A percentile compares a stretch with the other conserved stretches of the same genome.
Evolutionary conservation across 2,329 filamentous ascomycete species (phyloP).

Genomic region (Fusarium scirpi): DNA sequence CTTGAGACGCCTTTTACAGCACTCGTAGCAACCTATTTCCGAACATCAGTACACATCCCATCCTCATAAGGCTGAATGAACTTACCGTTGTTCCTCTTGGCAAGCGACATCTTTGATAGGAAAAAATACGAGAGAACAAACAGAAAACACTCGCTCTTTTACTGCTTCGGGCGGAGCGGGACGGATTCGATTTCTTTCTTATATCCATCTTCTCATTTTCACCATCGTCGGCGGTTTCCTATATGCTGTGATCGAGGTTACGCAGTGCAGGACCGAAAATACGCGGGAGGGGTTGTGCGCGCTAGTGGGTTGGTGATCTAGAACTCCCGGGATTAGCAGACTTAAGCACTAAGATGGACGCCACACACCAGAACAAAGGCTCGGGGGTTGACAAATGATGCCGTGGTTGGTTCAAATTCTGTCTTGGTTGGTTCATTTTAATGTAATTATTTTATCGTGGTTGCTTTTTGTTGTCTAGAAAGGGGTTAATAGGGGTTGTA

Average conservation of each 20-base stretch:
- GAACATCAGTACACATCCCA: neutral
- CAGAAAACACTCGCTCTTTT: neutral
- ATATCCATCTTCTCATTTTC: neutral
- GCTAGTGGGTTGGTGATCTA: neutral
- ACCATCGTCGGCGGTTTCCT: neutral
- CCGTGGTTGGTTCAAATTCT: neutral
- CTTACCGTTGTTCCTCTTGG: constrained; percentile 46
- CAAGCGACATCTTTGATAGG: constrained; percentile 42
- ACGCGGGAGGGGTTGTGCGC: neutral
- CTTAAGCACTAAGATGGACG: neutral
- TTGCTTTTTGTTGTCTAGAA: neutral
- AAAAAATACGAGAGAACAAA: neutral
- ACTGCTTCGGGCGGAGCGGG: neutral
- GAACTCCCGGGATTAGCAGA: neutral
- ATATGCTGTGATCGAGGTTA: neutral
- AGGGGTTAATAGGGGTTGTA: too few species aligned
- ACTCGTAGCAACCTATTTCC: constrained; percentile 53
- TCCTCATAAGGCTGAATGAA: neutral
- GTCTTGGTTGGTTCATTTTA: too few species aligned
- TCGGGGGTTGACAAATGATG: neutral
- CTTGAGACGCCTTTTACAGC: constrained; percentile 53
- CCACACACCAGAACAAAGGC: neutral
- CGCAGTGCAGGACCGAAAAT: neutral
- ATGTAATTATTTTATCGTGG: neutral
- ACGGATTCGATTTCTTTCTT: neutral